Percentiles rank a stretch among this genome's conserved stretches.
phyloP scores from a whole-genome alignment of 805 yeast species.

The Schwanniomyces yamadae region DNA sequence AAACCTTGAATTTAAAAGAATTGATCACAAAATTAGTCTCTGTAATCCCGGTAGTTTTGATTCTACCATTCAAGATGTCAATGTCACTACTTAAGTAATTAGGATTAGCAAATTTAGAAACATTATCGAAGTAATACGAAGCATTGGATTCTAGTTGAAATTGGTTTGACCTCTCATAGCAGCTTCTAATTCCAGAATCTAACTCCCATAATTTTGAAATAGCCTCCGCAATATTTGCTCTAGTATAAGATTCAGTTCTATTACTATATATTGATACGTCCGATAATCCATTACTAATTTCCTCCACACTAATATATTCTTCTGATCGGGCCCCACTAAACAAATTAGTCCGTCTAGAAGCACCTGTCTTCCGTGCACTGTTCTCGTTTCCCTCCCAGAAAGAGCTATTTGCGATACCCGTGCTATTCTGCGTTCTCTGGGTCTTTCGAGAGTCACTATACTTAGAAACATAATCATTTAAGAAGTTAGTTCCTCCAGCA shows the following conservation, averaged over 20 bases:
- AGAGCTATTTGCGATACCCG: constrained; percentile 40
- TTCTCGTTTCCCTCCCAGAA: constrained; percentile 18
- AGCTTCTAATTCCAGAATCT: constrained; percentile 64
- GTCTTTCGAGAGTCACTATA: constrained; percentile 56
- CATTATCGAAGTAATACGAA: constrained; percentile 73
- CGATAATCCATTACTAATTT: constrained; percentile 9
- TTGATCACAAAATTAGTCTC: constrained; percentile 75
- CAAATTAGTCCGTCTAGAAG: constrained; percentile 16
- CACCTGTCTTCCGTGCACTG: neutral
- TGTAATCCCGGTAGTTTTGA: constrained; percentile 93
- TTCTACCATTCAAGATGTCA: constrained; percentile 86
- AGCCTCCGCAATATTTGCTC: constrained; percentile 68
- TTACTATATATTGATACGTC: constrained; percentile 12
- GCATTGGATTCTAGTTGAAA: constrained; percentile 87
- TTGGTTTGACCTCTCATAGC: constrained; percentile 62
- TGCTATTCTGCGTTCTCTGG: constrained; percentile 51
- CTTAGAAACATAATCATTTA: constrained; percentile 62
- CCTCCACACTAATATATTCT: constrained; percentile 4
- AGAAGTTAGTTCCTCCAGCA: constrained; percentile 64
- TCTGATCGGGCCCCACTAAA: neutral
- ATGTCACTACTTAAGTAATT: constrained; percentile 70
- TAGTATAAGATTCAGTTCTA: constrained; percentile 17
- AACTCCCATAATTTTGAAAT: constrained; percentile 65
- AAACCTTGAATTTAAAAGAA: constrained; percentile 64
- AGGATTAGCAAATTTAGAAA: constrained; percentile 61